These are phyloP conservation scores for Phytomonas francai DNA, from an alignment of 208 protist species.

Conservation along the genomic window DNA sequence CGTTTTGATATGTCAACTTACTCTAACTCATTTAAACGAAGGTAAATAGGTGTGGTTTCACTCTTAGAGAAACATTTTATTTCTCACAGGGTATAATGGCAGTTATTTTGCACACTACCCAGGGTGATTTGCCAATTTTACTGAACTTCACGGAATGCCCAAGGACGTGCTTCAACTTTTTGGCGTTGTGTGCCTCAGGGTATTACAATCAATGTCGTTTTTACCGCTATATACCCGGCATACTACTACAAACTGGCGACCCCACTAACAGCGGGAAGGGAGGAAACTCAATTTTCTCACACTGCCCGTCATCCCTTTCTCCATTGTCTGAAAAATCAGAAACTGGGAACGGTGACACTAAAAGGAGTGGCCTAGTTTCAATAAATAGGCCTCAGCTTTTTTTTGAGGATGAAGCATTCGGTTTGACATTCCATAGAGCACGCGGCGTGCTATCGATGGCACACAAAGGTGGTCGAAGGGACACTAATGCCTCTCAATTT, in stretches of 20 bases:
- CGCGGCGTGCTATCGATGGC: slow-evolving; percentile 94
- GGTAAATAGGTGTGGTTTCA: neutral
- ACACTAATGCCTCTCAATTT: slow-evolving; percentile 90
- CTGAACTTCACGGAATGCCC: slow-evolving; percentile 70
- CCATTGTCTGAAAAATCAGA: neutral
- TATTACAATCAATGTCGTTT: slow-evolving; percentile 94
- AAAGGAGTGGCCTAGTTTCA: neutral
- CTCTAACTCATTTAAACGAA: slow-evolving; percentile 2
- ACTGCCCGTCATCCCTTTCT: slow-evolving; percentile 5
- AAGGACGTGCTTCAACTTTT: slow-evolving; percentile 95
- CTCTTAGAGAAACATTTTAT: neutral
- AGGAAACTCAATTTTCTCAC: slow-evolving; percentile 90
- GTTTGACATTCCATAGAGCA: slow-evolving; percentile 72
- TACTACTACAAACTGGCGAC: slow-evolving; percentile 92
- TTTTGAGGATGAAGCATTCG: slow-evolving; percentile 88
- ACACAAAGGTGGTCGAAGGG: slow-evolving; percentile 79
- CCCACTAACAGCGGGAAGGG: slow-evolving; percentile 92
- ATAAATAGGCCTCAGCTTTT: slow-evolving; percentile 22
- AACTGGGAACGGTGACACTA: slow-evolving; percentile 1
- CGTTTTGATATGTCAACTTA: slow-evolving; percentile 2
- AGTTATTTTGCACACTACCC: slow-evolving; percentile 62
- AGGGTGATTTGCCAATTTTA: slow-evolving; percentile 58
- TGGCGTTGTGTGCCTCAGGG: slow-evolving; percentile 84
- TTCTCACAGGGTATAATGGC: slow-evolving; percentile 26
- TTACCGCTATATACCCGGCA: slow-evolving; percentile 89